Base-by-base conservation (phyloP, 768 basidiomycete species). In the Podaxis carcinomalis region DNA sequence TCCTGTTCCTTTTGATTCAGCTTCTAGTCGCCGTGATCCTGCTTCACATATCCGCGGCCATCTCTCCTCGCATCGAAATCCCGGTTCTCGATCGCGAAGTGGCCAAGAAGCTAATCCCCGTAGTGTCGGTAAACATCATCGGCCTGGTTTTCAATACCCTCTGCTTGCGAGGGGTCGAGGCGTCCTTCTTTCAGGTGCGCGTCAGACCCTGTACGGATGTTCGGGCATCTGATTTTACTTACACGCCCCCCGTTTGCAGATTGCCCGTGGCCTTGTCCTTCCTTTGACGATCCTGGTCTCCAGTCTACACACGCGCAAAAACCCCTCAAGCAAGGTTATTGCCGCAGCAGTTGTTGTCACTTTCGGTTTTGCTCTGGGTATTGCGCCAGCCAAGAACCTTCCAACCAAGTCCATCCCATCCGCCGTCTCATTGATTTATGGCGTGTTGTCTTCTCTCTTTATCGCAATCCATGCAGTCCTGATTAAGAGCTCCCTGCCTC, bases 201-300 rank as follows among this genome's bases (percentile, higher is more conserved):
- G 27, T 19, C 51, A 14, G 52, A 52, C 16, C 35, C 42, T 21
- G 42, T 6, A 4, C 1, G 19, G 42, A 16, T 21, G 7, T 44
- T 21, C 19, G 42, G 42, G 14, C 19, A 19, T 19, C 16, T 44
- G n/a, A 36, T 60, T 21, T 14, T 13, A n/a, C 57, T 42, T 2
- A 40, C 32, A 46, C 25, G 49, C 42, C 42, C 28, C 57, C 16
- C 49, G 16, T n/a, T 58, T 36, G 28, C 52, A 93, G 87, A 92
- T 95, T 67, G 93, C 92, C 0, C 78, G 92, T 65, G 92, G 93
- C 0, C 80, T 95, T 39, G 87, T 92, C 3, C 79, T 95, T 4
- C 93, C 93, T 0, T 78, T 92, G 51, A 95, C 93, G 1, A 91
- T 94, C 58, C 63, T 83, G 25, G 84, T 93, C 46, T 89, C 90